Evolutionary conservation across 1,284 basidiomycete species (phyloP).

Genomic region (Tilletiopsis washingtonensis): DNA sequence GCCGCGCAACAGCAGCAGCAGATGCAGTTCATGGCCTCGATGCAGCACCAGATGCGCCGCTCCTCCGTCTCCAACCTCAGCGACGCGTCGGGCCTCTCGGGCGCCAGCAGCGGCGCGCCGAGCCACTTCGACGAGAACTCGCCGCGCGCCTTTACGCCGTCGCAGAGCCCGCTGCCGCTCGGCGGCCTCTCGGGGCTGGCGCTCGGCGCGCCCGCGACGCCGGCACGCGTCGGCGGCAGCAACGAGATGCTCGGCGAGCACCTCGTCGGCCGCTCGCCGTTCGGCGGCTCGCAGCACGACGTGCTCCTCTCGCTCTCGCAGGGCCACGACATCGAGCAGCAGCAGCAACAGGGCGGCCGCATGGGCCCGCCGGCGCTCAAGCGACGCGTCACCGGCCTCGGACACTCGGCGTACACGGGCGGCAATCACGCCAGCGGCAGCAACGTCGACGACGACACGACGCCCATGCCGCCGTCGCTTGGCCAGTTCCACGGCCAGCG

Average conservation of each 20-base stretch:
- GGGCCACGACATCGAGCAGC: not conserved
- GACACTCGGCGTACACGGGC: not conserved
- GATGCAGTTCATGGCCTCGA: not conserved
- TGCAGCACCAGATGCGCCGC: not conserved
- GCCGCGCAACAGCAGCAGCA: not conserved
- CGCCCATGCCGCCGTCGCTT: conserved; percentile 24
- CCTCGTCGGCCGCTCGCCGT: not conserved
- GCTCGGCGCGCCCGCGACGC: not conserved
- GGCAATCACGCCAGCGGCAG: not conserved
- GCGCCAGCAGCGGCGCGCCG: not conserved
- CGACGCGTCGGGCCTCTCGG: too few relatives aligned
- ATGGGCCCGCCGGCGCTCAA: not conserved
- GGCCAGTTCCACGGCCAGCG: conserved; percentile 20
- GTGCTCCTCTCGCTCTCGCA: not conserved
- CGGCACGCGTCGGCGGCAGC: not conserved
- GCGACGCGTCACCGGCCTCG: not conserved
- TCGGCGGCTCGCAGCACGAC: not conserved
- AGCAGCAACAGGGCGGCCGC: not conserved
- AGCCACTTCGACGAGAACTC: not conserved
- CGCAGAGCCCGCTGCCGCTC: not conserved
- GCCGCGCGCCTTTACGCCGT: not conserved
- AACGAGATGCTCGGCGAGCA: too few relatives aligned
- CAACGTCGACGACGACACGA: conserved; percentile 12
- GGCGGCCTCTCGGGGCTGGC: not conserved
- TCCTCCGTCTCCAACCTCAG: not conserved